Conservation (phyloP, 352 stramenopile species). For the Pythium guiyangense region DNA sequence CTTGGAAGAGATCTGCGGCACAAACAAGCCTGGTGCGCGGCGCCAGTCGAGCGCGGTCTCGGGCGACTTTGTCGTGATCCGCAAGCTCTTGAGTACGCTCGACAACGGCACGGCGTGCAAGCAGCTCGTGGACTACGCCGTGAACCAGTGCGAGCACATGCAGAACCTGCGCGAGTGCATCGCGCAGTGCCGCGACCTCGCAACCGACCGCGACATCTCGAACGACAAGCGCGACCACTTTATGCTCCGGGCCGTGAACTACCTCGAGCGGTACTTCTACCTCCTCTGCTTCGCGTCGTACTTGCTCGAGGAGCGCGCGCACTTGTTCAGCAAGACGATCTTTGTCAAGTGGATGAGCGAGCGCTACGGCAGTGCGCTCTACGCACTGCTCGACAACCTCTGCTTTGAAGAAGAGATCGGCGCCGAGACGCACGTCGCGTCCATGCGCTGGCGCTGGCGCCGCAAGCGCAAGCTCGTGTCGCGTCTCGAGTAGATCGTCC, state of each 20-base stretch:
- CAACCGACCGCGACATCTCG: conserved; percentile 62
- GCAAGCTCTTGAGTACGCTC: conserved; percentile 59
- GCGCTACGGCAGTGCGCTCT: conserved; percentile 76
- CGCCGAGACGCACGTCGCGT: conserved; percentile 71
- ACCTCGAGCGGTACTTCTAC: conserved; percentile 88
- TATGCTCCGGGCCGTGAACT: conserved; percentile 85
- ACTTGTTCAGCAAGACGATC: conserved; percentile 46
- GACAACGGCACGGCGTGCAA: conserved; percentile 69
- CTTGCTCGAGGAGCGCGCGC: conserved; percentile 56
- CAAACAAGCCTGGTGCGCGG: conserved; percentile 12
- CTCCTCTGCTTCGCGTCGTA: conserved; percentile 88
- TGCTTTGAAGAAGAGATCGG: conserved; percentile 82
- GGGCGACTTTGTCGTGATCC: conserved; percentile 71
- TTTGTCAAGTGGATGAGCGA: conserved; percentile 86
- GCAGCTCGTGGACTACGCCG: conserved; percentile 59
- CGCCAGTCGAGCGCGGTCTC: conserved; percentile 50
- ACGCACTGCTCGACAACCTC: conserved; percentile 83
- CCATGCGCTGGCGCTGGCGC: conserved; percentile 87
- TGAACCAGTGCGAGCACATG: conserved; percentile 80
- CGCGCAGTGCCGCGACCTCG: conserved; percentile 68
- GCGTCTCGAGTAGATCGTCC: conserved; percentile 46
- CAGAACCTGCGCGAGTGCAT: conserved; percentile 86
- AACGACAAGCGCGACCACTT: conserved; percentile 72
- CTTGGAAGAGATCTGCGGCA: conserved; percentile 20
- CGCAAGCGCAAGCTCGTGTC: conserved; percentile 84